These are phyloP conservation scores for Phytophthora pluvialis DNA, from an alignment of 352 stramenopile genomes.

Conservation along the genomic window DNA sequence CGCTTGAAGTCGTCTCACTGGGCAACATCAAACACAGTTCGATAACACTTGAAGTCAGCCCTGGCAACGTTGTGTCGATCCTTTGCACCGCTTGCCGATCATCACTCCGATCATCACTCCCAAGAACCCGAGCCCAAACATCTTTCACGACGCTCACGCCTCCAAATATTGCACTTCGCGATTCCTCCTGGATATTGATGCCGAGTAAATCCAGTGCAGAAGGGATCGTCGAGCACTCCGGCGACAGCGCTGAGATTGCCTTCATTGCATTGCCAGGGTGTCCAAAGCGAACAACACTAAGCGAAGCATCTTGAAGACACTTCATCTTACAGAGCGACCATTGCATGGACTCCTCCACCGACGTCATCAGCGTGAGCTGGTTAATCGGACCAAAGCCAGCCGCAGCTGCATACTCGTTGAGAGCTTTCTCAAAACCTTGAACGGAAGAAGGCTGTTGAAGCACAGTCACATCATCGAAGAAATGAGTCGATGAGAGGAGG, in stretches of 20 bases:
- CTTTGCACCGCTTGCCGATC: conserved; percentile 25
- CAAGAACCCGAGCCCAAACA: conserved; percentile 16
- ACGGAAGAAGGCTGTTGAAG: conserved; percentile 22
- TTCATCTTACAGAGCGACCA: conserved; percentile 25
- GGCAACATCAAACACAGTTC: conserved; percentile 39
- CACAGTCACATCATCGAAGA: conserved; percentile 28
- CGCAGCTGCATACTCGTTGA: conserved; percentile 17
- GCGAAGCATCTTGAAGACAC: not conserved
- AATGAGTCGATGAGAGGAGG: conserved; percentile 5
- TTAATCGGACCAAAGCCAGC: conserved; percentile 15
- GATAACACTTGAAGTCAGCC: conserved; percentile 31
- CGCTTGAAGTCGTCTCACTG: conserved; percentile 1
- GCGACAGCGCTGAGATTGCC: conserved; percentile 7
- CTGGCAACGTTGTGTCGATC: conserved; percentile 45
- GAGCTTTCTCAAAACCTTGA: conserved; percentile 35
- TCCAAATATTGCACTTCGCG: conserved; percentile 21
- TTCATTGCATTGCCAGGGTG: not conserved
- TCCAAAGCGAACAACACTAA: conserved; percentile 21
- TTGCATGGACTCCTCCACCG: conserved; percentile 19
- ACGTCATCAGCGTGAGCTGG: conserved; percentile 39
- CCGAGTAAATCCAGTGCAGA: conserved; percentile 30
- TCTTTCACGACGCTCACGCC: conserved; percentile 22
- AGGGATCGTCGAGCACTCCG: conserved; percentile 11
- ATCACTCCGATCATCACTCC: not conserved
- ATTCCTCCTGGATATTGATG: conserved; percentile 36